These are phyloP conservation scores for Moricandia arvensis DNA, from an alignment of 345 rosid species.

Conservation along the genomic window DNA sequence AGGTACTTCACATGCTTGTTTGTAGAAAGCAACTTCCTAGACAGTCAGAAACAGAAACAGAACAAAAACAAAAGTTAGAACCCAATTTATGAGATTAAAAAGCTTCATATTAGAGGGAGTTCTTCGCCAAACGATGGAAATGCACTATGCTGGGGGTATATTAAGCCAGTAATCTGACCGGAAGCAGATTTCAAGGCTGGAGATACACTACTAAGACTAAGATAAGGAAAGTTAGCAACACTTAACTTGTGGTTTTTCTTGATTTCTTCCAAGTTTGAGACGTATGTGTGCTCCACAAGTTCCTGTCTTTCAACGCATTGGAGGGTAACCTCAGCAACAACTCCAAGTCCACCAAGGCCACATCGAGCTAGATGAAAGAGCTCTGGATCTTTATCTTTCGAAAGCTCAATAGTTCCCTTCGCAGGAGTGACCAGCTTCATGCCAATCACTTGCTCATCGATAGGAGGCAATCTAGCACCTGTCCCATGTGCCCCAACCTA, in stretches of 20 bases:
- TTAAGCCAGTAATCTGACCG: neutral
- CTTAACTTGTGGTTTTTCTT: conserved; percentile 88
- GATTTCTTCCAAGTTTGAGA: conserved; percentile 71
- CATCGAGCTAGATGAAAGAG: conserved; percentile 87
- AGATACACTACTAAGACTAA: neutral
- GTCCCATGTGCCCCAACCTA: conserved; percentile 99
- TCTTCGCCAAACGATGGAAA: neutral
- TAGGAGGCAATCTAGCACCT: conserved; percentile 92
- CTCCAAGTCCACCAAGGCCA: conserved; percentile 96
- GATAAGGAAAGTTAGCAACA: conserved; percentile 8
- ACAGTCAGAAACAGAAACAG: conserved; percentile 31
- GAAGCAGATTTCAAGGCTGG: too few species aligned
- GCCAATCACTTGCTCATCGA: conserved; percentile 91
- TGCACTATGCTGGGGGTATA: neutral
- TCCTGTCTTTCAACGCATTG: conserved; percentile 92
- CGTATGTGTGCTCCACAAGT: conserved; percentile 86
- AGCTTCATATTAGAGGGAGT: neutral
- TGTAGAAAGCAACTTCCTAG: conserved; percentile 76
- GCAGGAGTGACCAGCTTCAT: conserved; percentile 96
- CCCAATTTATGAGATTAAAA: neutral
- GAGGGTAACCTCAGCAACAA: conserved; percentile 93
- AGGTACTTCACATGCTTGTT: conserved; percentile 96
- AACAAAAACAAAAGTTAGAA: conserved; percentile 13
- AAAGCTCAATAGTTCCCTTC: conserved; percentile 84
- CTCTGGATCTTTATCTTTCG: conserved; percentile 83